phyloP scores from a whole-genome alignment of 768 basidiomycete genomes.

The Calvatia gigantea region DNA sequence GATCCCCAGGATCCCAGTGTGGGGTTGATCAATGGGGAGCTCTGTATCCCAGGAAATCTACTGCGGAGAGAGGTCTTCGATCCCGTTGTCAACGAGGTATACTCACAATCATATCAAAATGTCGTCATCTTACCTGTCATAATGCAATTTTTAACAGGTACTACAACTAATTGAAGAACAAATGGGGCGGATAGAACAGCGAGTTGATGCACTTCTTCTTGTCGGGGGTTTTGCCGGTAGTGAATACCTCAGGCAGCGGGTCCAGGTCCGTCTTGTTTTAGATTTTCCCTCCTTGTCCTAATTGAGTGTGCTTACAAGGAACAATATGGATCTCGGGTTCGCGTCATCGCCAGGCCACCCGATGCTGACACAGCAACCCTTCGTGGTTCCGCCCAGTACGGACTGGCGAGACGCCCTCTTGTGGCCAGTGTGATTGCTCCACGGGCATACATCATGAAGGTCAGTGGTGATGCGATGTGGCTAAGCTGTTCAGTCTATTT shows the following conservation, averaged over 20 bases:
- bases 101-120: conserved; percentile 20
- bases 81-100: conserved; percentile 77
- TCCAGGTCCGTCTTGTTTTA: conserved; percentile 50
- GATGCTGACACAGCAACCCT: conserved; percentile 89
- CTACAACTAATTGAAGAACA: conserved; percentile 78
- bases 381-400: conserved; percentile 87
- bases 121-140: not conserved
- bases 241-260: conserved; percentile 77
- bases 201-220: conserved; percentile 79
- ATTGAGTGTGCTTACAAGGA: conserved; percentile 37
- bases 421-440: conserved; percentile 84
- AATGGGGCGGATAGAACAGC: conserved; percentile 59
- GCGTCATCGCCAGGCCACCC: conserved; percentile 75
- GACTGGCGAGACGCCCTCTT: conserved; percentile 67
- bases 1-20: conserved; percentile 79
- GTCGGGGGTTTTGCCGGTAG: conserved; percentile 89
- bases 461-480: conserved; percentile 23
- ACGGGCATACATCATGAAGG: conserved; percentile 85
- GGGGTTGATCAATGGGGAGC: conserved; percentile 78
- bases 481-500: not conserved
- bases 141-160: conserved; percentile 43
- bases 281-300: not conserved
- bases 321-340: conserved; percentile 61
- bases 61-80: conserved; percentile 87
- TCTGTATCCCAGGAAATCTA: conserved; percentile 77